These are phyloP conservation scores for Sporothrix pallida DNA, from an alignment of 2,329 filamentous ascomycete species.

Conservation along the genomic window DNA sequence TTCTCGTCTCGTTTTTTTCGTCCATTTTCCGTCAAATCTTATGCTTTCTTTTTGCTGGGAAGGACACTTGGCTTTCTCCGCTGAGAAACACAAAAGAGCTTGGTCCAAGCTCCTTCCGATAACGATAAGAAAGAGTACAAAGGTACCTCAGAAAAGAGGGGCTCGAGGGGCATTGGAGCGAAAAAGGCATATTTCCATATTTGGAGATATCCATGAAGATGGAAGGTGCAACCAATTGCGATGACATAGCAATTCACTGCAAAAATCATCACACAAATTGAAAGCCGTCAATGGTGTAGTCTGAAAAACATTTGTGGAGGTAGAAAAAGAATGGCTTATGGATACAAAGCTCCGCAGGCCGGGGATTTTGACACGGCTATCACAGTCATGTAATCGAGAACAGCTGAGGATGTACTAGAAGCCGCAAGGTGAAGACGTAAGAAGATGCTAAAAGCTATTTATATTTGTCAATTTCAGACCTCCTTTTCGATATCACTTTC, in stretches of 20 bases:
- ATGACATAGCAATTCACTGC: not conserved
- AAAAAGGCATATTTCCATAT: conserved; percentile 10
- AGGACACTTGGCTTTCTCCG: conserved; percentile 34
- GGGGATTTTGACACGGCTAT: not conserved
- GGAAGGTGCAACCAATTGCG: not conserved
- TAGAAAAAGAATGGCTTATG: not conserved
- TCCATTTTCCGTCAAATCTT: too few species aligned
- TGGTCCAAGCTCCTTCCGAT: conserved; percentile 37
- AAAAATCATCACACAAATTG: not conserved
- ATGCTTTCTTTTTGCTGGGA: conserved; percentile 6
- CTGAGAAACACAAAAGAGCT: not conserved
- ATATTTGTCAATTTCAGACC: not conserved
- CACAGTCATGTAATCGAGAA: not conserved
- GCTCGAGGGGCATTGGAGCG: not conserved
- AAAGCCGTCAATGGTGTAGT: not conserved
- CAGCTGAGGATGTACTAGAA: not conserved
- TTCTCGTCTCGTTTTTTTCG: not conserved
- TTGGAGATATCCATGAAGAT: conserved; percentile 17
- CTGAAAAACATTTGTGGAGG: not conserved
- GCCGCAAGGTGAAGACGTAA: not conserved
- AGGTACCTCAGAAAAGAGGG: not conserved
- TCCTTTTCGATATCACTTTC: not conserved
- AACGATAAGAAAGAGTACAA: conserved; percentile 33
- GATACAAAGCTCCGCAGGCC: not conserved
- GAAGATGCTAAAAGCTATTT: too few species aligned